Conservation (phyloP, 495 filamentous ascomycete species). For the Thozetella sp. region DNA sequence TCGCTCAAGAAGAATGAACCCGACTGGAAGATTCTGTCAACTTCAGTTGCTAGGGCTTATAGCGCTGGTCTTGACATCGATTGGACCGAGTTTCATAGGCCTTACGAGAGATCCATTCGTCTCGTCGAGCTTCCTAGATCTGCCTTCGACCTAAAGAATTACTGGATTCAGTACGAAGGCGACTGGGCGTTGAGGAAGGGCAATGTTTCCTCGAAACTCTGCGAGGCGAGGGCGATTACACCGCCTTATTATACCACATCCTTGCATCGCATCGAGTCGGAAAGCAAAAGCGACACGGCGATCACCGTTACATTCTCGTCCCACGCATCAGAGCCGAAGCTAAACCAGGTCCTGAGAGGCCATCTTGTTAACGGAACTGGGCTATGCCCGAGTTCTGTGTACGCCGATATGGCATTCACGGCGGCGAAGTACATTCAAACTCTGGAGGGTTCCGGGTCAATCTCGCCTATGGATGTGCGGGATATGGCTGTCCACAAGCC, state of each 20-base stretch:
- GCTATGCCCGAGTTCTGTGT: slow-evolving; percentile 50
- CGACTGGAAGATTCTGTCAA: slow-evolving; percentile 9
- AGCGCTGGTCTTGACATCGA: slow-evolving; percentile 3
- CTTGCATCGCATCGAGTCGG: slow-evolving; percentile 45
- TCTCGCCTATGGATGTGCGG: slow-evolving; percentile 42
- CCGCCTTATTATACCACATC: slow-evolving; percentile 23
- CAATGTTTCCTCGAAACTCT: too few species aligned
- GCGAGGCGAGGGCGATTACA: too few species aligned
- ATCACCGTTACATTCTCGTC: slow-evolving; percentile 54
- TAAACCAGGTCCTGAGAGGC: slow-evolving; percentile 56
- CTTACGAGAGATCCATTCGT: slow-evolving; percentile 6
- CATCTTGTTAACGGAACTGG: slow-evolving; percentile 61
- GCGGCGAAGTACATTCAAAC: slow-evolving; percentile 57
- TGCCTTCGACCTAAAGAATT: slow-evolving; percentile 63
- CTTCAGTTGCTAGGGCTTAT: slow-evolving; percentile 1
- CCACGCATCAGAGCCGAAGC: slow-evolving; percentile 50
- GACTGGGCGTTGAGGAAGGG: slow-evolving; percentile 64
- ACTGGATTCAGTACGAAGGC: slow-evolving; percentile 68
- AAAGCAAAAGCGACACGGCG: slow-evolving; percentile 34
- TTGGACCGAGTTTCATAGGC: slow-evolving; percentile 11
- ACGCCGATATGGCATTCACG: slow-evolving; percentile 69
- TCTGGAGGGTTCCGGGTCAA: slow-evolving; percentile 37
- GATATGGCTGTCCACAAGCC: slow-evolving; percentile 59
- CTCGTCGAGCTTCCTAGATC: slow-evolving; percentile 49
- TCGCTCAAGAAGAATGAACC: slow-evolving; percentile 9